Base-by-base conservation (phyloP, 2,329 filamentous ascomycete genomes). In the Neofusicoccum sp. region DNA sequence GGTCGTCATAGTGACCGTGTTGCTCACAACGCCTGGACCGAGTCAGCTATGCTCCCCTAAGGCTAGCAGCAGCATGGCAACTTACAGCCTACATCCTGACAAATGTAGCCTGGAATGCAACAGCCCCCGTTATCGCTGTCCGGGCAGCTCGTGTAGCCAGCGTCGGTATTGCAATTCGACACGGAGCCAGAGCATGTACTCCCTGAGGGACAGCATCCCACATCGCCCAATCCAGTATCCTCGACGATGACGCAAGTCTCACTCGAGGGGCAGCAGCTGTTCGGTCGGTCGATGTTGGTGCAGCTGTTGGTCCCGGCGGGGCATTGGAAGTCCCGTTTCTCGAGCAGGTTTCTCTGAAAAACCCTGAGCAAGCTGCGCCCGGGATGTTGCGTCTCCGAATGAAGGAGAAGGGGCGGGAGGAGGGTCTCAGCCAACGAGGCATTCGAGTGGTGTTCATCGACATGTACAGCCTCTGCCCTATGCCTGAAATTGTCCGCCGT, bases 181-280 rank as follows among this genome's bases (percentile, higher is more conserved):
- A 93, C 85, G 1, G 76, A 76, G 8, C 88, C 87, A 3, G 81
- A 82, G 71, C 90, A 93, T 5, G 73, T 82, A 44, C 79, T 76
- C 3, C 89, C 89, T 36, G 78, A 69, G 0, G 88, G 88, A 74
- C 90, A 95, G 73, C 90, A 95, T 3, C 89, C 90, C 2, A 93
- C 85, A 45, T 84, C 83, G 6, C 88, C 88, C 30, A 87, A 78
- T 0, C 82, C 83, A 5, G 83, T 82, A 71, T 89, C 84, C 33
- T 80, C 71, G 4, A 91, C 85, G 26, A 76, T 73, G 48, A 89
- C 85, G 70, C 90, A 95, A 6, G 80, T 84, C 65, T 88, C 86
- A 14, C 80, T 82, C n/a, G 79, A 78, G 24, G 81, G 77, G 72
- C 90, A 95, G 77, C 90, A 95, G 73, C 87, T 89, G 72, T 91